phyloP scores from a whole-genome alignment of 1,139 yeast species.

The Tardiomyces digboiensis region DNA sequence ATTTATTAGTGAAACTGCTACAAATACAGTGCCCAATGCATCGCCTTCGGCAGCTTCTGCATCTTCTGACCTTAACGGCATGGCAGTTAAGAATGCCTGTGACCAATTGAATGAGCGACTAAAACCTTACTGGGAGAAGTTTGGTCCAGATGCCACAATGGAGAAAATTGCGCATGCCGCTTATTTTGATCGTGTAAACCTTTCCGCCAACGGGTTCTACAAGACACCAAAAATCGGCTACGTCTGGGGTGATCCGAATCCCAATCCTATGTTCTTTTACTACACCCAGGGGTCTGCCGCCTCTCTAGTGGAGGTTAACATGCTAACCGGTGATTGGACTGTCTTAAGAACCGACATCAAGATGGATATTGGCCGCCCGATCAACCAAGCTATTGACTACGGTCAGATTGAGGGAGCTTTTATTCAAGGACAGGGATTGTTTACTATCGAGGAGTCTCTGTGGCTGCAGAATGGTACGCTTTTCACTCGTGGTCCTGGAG shows the following conservation, averaged over 20 bases:
- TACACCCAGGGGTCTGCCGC: constrained; percentile 37
- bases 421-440: constrained; percentile 38
- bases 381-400: constrained; percentile 38
- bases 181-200: constrained; percentile 33
- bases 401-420: constrained; percentile 42
- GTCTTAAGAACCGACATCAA: constrained; percentile 32
- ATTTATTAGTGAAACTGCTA: constrained; percentile 35
- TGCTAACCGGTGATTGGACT: constrained; percentile 38
- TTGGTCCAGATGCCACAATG: constrained; percentile 31
- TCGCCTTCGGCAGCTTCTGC: constrained; percentile 41
- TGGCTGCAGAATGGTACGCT: constrained; percentile 34
- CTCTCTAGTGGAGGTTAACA: constrained; percentile 34
- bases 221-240: constrained; percentile 41
- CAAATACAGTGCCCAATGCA: constrained; percentile 36
- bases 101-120: constrained; percentile 33
- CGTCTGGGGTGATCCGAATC: constrained; percentile 30
- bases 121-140: constrained; percentile 27
- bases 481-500: constrained; percentile 39
- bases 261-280: constrained; percentile 35
- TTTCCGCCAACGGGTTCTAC: constrained; percentile 39
- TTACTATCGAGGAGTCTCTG: constrained; percentile 37
- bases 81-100: constrained; percentile 37
- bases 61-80: constrained; percentile 36
- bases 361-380: constrained; percentile 39
- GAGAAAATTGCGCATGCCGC: constrained; percentile 31